Evolutionary conservation across 2,329 filamentous ascomycete genomes (phyloP).

Genomic region (Phaeosphaeria sp.): DNA sequence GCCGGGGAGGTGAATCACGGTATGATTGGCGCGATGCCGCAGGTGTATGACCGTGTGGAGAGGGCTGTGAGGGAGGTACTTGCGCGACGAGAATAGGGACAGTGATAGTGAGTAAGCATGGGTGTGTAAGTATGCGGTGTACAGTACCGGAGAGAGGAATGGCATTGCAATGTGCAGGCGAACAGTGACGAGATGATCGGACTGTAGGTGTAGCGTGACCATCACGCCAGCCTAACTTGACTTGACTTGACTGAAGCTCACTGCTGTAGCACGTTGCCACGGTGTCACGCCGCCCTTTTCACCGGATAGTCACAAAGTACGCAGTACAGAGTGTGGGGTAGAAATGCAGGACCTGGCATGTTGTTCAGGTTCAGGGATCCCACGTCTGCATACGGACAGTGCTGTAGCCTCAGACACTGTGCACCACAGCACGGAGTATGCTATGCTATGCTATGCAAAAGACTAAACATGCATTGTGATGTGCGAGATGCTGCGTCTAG

Average conservation of each 20-base stretch:
- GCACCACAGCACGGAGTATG: constrained; percentile 9
- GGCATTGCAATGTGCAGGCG: background rate
- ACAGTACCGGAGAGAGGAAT: background rate
- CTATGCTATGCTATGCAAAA: too few species aligned
- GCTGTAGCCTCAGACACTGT: background rate
- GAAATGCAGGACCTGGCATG: constrained; percentile 17
- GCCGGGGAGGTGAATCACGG: constrained; percentile 42
- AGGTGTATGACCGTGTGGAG: constrained; percentile 32
- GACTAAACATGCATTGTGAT: constrained; percentile 6
- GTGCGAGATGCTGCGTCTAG: constrained; percentile 26
- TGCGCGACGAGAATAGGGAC: background rate
- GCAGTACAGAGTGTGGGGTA: constrained; percentile 14
- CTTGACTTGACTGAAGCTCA: background rate
- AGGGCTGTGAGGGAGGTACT: constrained; percentile 38
- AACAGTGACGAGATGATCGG: background rate
- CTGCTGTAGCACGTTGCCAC: constrained; percentile 1
- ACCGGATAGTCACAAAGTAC: constrained; percentile 8
- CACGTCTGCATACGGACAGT: background rate
- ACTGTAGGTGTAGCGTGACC: background rate
- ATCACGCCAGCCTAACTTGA: background rate
- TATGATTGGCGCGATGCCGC: constrained; percentile 42
- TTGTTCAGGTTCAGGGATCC: constrained; percentile 17
- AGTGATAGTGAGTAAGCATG: background rate
- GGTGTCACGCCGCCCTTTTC: constrained; percentile 2
- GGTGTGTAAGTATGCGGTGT: background rate